phyloP scores from a whole-genome alignment of 208 protist species.

The Acanthamoeba royreba region DNA sequence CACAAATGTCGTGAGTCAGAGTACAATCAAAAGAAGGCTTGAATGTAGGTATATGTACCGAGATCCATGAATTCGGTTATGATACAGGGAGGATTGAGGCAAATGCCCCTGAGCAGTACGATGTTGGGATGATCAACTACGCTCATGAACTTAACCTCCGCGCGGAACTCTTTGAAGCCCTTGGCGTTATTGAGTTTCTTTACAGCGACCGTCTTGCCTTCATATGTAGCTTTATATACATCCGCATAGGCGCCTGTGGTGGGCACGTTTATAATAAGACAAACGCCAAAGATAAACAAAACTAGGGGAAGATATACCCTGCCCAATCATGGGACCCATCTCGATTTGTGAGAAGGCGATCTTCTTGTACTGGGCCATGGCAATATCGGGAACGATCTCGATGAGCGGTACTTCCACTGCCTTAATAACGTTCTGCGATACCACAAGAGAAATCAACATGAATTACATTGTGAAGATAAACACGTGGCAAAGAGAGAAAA shows the following conservation, averaged over 20 bases:
- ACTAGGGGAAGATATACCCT: not conserved
- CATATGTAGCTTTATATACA: slow-evolving; percentile 33
- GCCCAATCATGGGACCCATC: not conserved
- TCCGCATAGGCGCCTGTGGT: slow-evolving; percentile 10
- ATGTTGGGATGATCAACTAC: slow-evolving; percentile 52
- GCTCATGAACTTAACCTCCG: slow-evolving; percentile 64
- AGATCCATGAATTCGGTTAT: slow-evolving; percentile 62
- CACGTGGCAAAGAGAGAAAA: not conserved
- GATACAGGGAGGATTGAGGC: slow-evolving; percentile 58
- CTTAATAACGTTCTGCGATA: not conserved
- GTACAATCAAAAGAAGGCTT: not conserved
- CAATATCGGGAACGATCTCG: slow-evolving; percentile 30
- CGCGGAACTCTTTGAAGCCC: slow-evolving; percentile 60
- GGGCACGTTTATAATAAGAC: not conserved
- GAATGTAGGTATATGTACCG: not conserved
- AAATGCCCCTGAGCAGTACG: slow-evolving; percentile 55
- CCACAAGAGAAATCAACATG: not conserved
- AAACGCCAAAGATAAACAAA: not conserved
- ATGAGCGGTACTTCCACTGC: not conserved
- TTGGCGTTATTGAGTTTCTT: slow-evolving; percentile 53
- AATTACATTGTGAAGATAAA: not conserved
- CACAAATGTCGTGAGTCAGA: not conserved
- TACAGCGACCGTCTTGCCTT: not conserved
- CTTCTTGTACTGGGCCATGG: slow-evolving; percentile 42
- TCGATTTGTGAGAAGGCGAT: slow-evolving; percentile 1